These are phyloP conservation scores for Puccinellia tenuiflora DNA, from an alignment of 176 grass and related monocot species.

Conservation along the genomic window DNA sequence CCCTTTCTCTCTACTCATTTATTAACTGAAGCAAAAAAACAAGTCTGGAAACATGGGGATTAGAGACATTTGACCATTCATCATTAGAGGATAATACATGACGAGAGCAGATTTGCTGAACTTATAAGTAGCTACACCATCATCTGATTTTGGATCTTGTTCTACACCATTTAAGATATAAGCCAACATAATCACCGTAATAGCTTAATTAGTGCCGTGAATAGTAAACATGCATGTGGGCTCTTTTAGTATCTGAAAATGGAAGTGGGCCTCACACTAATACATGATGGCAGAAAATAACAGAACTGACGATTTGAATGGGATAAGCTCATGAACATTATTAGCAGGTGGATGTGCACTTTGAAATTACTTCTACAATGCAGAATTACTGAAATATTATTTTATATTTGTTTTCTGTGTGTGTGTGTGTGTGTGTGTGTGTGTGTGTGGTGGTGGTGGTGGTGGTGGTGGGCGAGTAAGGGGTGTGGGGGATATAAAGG, in stretches of 20 bases:
- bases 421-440: background rate
- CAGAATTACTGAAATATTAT: background rate
- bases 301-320: background rate
- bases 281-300: background rate
- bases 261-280: background rate
- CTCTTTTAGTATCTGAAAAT: background rate
- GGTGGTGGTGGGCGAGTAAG: background rate
- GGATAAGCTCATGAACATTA: background rate
- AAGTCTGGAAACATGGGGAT: background rate
- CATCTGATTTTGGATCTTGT: background rate
- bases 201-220: background rate
- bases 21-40: background rate
- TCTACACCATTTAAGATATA: background rate
- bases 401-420: background rate
- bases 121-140: background rate
- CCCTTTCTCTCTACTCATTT: background rate
- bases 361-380: background rate
- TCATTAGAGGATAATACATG: background rate
- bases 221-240: background rate
- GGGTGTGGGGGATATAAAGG: background rate
- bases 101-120: background rate
- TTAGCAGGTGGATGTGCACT: background rate
- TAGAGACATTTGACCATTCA: background rate
- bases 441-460: too few species aligned
- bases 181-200: background rate